Evolutionary conservation across 306 rosid species (phyloP).

Genomic region (Malus domestica): DNA sequence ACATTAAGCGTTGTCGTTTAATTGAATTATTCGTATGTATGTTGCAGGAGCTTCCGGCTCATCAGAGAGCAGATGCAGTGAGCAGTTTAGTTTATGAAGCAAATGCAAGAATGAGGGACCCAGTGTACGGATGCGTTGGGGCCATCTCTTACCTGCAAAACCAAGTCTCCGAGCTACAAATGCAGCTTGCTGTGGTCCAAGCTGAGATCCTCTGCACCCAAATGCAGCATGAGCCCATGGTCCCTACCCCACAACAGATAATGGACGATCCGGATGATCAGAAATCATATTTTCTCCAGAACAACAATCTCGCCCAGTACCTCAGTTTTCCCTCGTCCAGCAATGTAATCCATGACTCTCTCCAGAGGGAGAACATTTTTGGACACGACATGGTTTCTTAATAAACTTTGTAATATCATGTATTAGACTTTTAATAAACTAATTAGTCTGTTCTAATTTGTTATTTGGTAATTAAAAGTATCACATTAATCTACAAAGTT

Average conservation of each 20-base stretch:
- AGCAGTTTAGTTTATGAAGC: conserved; percentile 93
- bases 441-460: neutral
- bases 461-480: neutral
- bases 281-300: conserved; percentile 30
- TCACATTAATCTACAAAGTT: neutral
- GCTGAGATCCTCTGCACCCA: conserved; percentile 85
- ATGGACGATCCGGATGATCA: conserved; percentile 17
- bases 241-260: conserved; percentile 12
- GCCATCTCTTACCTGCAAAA: conserved; percentile 72
- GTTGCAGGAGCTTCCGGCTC: conserved; percentile 64
- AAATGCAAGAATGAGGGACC: conserved; percentile 84
- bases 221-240: conserved; percentile 57
- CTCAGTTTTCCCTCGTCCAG: conserved; percentile 40
- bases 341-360: conserved; percentile 52
- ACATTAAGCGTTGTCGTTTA: neutral
- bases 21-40: neutral
- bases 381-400: conserved; percentile 76
- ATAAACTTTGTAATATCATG: neutral
- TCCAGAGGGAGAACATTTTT: conserved; percentile 42
- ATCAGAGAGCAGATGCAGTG: conserved; percentile 87
- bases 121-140: conserved; percentile 90
- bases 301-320: conserved; percentile 39
- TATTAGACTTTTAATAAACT: neutral
- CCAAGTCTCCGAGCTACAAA: conserved; percentile 81
- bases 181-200: conserved; percentile 89